Percentiles rank a stretch among this genome's conserved stretches.
Evolutionary conservation across 768 basidiomycete genomes (phyloP).

Genomic region (Lactifluus hygrophoroides): DNA sequence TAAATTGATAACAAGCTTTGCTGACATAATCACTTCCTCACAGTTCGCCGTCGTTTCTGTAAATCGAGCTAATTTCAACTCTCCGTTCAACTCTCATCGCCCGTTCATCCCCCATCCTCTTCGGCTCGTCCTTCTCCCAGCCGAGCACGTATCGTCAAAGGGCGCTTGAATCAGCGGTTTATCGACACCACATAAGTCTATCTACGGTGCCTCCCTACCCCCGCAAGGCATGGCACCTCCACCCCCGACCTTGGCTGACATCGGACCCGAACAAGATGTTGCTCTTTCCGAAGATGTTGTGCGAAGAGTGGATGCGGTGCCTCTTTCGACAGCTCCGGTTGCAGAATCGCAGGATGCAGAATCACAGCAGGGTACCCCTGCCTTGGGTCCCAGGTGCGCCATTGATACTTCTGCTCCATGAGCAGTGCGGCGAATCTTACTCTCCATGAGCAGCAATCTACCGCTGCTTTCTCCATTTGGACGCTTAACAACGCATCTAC

Average conservation of each 20-base stretch:
- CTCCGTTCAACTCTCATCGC: constrained; percentile 4
- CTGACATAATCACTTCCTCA: neutral
- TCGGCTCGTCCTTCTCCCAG: neutral
- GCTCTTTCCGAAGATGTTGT: neutral
- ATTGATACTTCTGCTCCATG: neutral
- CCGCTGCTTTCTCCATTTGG: constrained; percentile 11
- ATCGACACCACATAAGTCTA: neutral
- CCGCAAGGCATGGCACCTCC: constrained; percentile 5
- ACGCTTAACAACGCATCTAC: constrained; percentile 23
- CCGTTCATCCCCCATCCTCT: neutral
- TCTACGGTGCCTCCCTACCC: neutral
- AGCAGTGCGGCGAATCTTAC: neutral
- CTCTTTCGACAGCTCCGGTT: neutral
- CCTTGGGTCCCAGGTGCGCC: constrained; percentile 3
- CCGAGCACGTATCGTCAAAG: neutral
- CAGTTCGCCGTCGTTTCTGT: constrained; percentile 4
- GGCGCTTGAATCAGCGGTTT: neutral
- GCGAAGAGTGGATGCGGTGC: neutral
- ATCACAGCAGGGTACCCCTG: neutral
- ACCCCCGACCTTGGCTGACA: neutral
- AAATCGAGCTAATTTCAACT: constrained; percentile 8
- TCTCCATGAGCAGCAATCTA: neutral
- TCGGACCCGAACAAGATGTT: neutral
- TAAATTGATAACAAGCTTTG: constrained; percentile 1
- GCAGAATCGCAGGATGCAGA: neutral